phyloP scores from a whole-genome alignment of 177 flowering plant species.

The Vitis hybrid region DNA sequence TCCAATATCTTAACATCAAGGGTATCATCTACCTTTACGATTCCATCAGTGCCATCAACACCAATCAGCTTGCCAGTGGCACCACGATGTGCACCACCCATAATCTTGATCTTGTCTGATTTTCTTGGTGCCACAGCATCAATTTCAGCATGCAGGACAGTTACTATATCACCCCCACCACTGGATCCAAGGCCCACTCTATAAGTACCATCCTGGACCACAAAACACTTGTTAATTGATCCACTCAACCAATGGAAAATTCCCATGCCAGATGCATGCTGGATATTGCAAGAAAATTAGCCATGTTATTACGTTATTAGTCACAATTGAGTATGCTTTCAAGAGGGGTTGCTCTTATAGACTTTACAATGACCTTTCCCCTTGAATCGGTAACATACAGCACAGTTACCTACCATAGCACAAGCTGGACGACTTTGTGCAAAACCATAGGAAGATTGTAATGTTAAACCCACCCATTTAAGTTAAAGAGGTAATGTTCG shows the following conservation, averaged over 20 bases:
- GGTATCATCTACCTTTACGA: slow-evolving; percentile 85
- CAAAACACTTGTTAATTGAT: background rate
- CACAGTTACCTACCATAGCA: too few species aligned
- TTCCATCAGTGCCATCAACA: slow-evolving; percentile 86
- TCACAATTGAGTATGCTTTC: too few species aligned
- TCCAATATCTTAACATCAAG: slow-evolving; percentile 96
- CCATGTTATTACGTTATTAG: too few species aligned
- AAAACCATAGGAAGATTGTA: too few species aligned
- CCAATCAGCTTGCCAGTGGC: slow-evolving; percentile 79
- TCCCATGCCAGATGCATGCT: background rate
- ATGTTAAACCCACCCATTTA: too few species aligned
- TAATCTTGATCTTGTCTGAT: slow-evolving; percentile 76
- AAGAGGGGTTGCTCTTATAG: too few species aligned
- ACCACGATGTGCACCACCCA: slow-evolving; percentile 89
- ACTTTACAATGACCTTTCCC: too few species aligned
- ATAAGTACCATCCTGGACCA: slow-evolving; percentile 83
- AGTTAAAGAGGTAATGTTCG: too few species aligned
- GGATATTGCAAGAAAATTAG: too few species aligned
- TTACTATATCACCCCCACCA: slow-evolving; percentile 66
- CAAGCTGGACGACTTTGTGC: too few species aligned
- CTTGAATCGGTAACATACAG: too few species aligned
- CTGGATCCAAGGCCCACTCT: slow-evolving; percentile 69
- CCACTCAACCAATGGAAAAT: background rate
- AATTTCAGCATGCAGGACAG: slow-evolving; percentile 57
- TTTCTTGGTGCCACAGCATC: slow-evolving; percentile 78